Evolutionary conservation across 2,329 filamentous ascomycete genomes (phyloP).

Genomic region (Penicillium concentricum): DNA sequence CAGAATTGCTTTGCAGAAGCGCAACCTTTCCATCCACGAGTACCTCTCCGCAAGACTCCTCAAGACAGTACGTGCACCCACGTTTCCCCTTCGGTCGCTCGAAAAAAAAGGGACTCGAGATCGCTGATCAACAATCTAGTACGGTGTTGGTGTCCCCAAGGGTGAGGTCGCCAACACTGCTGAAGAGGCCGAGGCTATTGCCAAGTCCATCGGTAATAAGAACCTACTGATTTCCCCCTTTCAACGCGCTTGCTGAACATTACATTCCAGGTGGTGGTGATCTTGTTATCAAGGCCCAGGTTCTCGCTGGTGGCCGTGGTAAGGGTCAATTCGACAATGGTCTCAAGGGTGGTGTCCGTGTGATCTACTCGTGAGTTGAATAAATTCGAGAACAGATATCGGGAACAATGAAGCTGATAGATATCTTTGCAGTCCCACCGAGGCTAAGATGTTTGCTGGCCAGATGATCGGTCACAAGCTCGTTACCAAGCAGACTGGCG

Average conservation of each 20-base stretch:
- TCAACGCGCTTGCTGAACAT: conserved; percentile 18
- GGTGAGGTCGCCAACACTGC: conserved; percentile 80
- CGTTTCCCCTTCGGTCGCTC: conserved; percentile 15
- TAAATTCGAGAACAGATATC: not conserved
- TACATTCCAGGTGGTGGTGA: conserved; percentile 67
- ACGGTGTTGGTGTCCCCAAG: conserved; percentile 90
- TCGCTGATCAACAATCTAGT: conserved; percentile 55
- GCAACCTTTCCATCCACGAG: conserved; percentile 95
- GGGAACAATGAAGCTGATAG: conserved; percentile 11
- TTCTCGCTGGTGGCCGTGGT: conserved; percentile 93
- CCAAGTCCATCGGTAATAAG: conserved; percentile 75
- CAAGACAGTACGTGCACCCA: conserved; percentile 54
- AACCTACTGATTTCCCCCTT: not conserved
- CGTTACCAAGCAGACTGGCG: conserved; percentile 98
- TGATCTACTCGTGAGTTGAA: conserved; percentile 81
- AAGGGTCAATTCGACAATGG: conserved; percentile 98
- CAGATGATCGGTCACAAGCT: conserved; percentile 99
- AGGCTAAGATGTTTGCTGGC: conserved; percentile 94
- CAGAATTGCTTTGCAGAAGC: conserved; percentile 66
- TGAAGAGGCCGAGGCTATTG: conserved; percentile 86
- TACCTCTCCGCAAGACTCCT: conserved; percentile 94
- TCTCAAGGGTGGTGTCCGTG: conserved; percentile 95
- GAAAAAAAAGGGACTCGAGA: conserved; percentile 1
- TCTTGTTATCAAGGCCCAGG: conserved; percentile 99
- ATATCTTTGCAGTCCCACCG: conserved; percentile 61